Evolutionary conservation across 345 rosid species (phyloP).

Genomic region (Arabidopsis thaliana): DNA sequence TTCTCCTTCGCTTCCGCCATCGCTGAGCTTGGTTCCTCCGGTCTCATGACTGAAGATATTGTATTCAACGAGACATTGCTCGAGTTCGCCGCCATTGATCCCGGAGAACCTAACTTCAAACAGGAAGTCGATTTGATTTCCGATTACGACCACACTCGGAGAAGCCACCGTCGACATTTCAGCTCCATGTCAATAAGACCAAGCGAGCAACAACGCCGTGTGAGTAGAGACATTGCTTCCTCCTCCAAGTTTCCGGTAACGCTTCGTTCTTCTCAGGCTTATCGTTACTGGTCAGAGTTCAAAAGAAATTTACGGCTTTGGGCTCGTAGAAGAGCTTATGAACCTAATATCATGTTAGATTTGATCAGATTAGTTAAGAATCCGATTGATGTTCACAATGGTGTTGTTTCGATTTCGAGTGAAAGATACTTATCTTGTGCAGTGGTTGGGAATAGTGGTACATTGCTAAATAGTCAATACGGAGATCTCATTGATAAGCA

Average conservation of each 20-base stretch:
- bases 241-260: conserved; percentile 44
- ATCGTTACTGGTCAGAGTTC: conserved; percentile 76
- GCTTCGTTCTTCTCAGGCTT: conserved; percentile 63
- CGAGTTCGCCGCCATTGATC: conserved; percentile 65
- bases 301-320: conserved; percentile 65
- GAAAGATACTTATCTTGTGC: conserved; percentile 74
- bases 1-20: conserved; percentile 46
- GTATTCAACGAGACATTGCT: conserved; percentile 72
- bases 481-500: conserved; percentile 81
- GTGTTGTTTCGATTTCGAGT: conserved; percentile 43
- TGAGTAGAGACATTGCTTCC: conserved; percentile 37
- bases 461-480: conserved; percentile 57
- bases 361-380: conserved; percentile 62
- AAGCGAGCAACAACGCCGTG: conserved; percentile 46
- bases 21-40: conserved; percentile 42
- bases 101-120: conserved; percentile 61
- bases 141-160: conserved; percentile 57
- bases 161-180: conserved; percentile 53
- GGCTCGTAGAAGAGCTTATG: conserved; percentile 60
- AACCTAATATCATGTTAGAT: conserved; percentile 67
- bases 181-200: conserved; percentile 53
- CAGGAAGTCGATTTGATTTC: conserved; percentile 68
- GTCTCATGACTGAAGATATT: conserved; percentile 36
- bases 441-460: conserved; percentile 93
- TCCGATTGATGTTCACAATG: conserved; percentile 59